Conservation (phyloP, 768 basidiomycete genomes). For the Auriscalpium orientale region DNA sequence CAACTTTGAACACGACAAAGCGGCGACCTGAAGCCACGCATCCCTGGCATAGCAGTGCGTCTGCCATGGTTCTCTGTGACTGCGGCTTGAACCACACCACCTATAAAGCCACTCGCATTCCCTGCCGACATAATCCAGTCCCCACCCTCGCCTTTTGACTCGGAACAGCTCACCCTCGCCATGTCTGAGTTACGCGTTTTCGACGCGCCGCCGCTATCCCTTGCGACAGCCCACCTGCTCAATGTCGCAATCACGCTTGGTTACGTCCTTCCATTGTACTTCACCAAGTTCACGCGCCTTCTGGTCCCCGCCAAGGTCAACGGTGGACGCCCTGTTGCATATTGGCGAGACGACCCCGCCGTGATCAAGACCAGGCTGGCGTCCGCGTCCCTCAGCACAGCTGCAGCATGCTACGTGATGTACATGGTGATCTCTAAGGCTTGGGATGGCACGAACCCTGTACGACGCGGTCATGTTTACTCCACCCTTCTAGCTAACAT, state of each 20-base stretch:
- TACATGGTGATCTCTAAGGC: conserved; percentile 32
- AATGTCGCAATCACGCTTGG: conserved; percentile 51
- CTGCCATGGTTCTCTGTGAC: too few relatives aligned
- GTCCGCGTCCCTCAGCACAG: conserved; percentile 59
- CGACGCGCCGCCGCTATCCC: conserved; percentile 15
- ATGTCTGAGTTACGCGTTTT: conserved; percentile 14
- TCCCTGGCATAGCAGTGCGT: too few relatives aligned
- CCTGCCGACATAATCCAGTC: background rate
- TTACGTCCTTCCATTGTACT: conserved; percentile 83
- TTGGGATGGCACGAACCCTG: conserved; percentile 13
- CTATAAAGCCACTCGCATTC: background rate
- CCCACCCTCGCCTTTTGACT: background rate
- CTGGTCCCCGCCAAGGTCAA: conserved; percentile 33
- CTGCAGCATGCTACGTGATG: conserved; percentile 47
- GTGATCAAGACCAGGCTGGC: conserved; percentile 76
- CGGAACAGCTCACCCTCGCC: background rate
- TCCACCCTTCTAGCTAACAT: background rate
- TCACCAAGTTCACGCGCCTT: conserved; percentile 57
- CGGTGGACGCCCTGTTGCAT: conserved; percentile 29
- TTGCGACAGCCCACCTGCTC: conserved; percentile 39
- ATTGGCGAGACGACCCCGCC: conserved; percentile 75
- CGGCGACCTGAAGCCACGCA: too few relatives aligned
- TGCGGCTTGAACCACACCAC: background rate
- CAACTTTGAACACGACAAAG: background rate
- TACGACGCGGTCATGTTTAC: conserved; percentile 8